Evolutionary conservation across 2,329 filamentous ascomycete genomes (phyloP), one percentile per base, ranked within the genome.

Genomic region (Aspergillus brasiliensis): DNA sequence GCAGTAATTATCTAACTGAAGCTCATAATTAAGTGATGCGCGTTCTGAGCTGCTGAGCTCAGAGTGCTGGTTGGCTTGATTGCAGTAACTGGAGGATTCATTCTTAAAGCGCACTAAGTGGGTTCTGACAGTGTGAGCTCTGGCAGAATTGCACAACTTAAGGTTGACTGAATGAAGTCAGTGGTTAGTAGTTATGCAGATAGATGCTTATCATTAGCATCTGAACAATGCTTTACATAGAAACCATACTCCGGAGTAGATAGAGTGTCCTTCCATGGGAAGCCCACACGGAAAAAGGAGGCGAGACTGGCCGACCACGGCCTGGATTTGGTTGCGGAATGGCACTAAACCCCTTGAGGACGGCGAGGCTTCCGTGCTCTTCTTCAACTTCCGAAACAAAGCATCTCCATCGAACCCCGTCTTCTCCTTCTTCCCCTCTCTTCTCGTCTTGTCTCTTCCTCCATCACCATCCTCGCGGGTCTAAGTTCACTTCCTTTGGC

Each of bases 281-380:
- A 44, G n/a, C n/a, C n/a, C n/a, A n/a, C n/a, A n/a, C n/a, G 23
- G n/a, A 21, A 44, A 44, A 44, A 44, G 40, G 40, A 44, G 40
- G 40, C 40, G 42, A 46, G 42, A 21, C 42, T 6, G 42, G 19
- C 42, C 19, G 19, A 23, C 42, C 42, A 25, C 25, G 25, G 46
- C 46, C 40, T 44, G 25, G 44, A 11, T 42, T 49, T 49, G 38
- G 17, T 31, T 46, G 21, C 40, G 38, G 53, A 46, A 56, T 56
- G 53, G 31, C 15, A 34, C 40, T 56, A 47, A 46, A 19, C 44
- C 27, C 23, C 25, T 46, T 37, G 38, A 31, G 53, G 53, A 6
- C 13, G 37, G 19, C 40, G 5, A 21, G 40, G 40, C 17, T 13
- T 44, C 40, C 19, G 40, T 44, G 40, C 19, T 23, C 40, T 44